Base-by-base conservation (phyloP, 2,329 filamentous ascomycete species). In the Sarocladium oryzae region DNA sequence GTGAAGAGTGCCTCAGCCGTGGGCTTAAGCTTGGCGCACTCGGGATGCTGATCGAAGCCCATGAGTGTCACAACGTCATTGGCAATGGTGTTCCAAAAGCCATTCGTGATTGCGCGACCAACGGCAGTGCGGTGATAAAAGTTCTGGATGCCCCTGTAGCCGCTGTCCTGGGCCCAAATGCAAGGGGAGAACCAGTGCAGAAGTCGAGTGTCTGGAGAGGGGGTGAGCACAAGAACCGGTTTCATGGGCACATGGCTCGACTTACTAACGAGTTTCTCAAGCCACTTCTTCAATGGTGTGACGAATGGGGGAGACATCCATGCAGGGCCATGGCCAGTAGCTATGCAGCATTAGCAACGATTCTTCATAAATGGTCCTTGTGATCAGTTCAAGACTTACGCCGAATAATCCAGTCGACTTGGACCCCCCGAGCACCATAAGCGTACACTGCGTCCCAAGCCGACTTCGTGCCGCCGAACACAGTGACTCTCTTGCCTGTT, bases 121-220 rank as follows among this genome's bases (percentile, higher is more conserved):
- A 84, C 50, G 30, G 69, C 64, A 0, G 79, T 85, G 20, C 72
- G 69, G 56, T 86, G 82, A 43, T 83, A 69, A 53, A 85, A 79
- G 9, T 64, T 60, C 3, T 81, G 73, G 2, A 79, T 69, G 10
- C 67, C 68, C 11, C 73, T 68, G 56, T 77, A 85, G 1, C 83
- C 84, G 59, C 82, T 83, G 2, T 74, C 77, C 2, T 74, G 70
- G 4, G 82, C 84, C 83, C 85, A 91, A 13, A 86, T 76, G 61
- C 86, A 90, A 0, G 88, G 87, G 49, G 79, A 84, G 65, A 91
- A 82, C 82, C 84, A 89, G 2, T 81, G 86, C 50, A 90, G 67
- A 56, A 86, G 74, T 0, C 87, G 81, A 0, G 79, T 85, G 28
- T 75, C 71, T 72, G 16, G 15, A 10, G 11, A 7, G 10, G 35